Evolutionary conservation across 176 grass and related monocot species (phyloP).

Genomic region (Cymbopogon citratus): DNA sequence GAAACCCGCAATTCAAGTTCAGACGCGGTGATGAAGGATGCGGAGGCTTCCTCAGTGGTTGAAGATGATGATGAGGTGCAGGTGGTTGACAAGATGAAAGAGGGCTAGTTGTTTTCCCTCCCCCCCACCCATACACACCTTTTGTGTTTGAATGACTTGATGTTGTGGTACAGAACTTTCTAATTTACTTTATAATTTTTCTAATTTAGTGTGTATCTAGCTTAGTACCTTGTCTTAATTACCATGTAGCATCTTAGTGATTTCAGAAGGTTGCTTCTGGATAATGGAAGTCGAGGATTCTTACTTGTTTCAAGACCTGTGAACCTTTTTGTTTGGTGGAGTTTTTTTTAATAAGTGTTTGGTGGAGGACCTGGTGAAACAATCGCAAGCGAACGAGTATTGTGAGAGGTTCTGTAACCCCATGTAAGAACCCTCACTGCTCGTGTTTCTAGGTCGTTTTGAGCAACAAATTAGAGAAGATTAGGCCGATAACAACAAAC

Average conservation of each 20-base stretch:
- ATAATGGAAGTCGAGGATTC: background rate
- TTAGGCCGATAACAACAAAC: too few relatives aligned
- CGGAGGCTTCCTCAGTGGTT: slow-evolving; percentile 7
- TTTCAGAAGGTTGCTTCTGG: background rate
- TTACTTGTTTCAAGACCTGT: too few relatives aligned
- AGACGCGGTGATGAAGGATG: slow-evolving; percentile 27
- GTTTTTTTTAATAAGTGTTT: too few relatives aligned
- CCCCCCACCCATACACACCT: too few relatives aligned
- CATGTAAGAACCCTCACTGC: too few relatives aligned
- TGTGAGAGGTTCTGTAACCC: too few relatives aligned
- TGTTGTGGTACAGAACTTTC: background rate
- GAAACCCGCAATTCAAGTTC: slow-evolving; percentile 27
- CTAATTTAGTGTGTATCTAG: background rate
- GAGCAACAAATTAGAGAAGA: too few relatives aligned
- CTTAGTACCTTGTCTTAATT: background rate
- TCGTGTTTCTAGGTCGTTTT: too few relatives aligned
- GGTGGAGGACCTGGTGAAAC: too few relatives aligned
- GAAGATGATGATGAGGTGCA: slow-evolving; percentile 25
- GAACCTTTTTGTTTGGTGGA: too few relatives aligned
- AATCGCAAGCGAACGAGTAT: too few relatives aligned
- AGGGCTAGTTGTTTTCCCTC: background rate
- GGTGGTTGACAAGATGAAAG: slow-evolving; percentile 22
- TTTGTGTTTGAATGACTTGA: background rate
- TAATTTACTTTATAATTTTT: background rate
- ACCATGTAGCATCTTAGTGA: background rate